Evolutionary conservation across 768 basidiomycete species (phyloP).

Genomic region (Astraeus odoratus): DNA sequence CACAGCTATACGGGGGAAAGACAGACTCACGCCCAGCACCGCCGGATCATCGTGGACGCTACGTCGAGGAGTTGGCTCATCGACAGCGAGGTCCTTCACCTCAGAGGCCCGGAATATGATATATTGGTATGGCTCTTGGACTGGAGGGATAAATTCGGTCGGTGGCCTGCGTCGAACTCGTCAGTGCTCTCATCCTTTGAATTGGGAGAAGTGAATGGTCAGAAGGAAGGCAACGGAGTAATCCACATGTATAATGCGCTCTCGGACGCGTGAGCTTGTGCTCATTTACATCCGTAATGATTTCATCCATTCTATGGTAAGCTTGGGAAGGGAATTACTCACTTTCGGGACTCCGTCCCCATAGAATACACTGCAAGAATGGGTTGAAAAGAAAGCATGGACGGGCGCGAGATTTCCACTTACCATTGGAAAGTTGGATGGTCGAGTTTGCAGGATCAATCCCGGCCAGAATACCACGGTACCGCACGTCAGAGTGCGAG

Average conservation of each 20-base stretch:
- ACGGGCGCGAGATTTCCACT: slow-evolving; percentile 3
- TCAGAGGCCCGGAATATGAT: slow-evolving; percentile 90
- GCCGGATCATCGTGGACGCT: slow-evolving; percentile 82
- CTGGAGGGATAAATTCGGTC: slow-evolving; percentile 75
- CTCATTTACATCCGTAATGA: slow-evolving; percentile 36
- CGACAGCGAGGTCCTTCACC: slow-evolving; percentile 84
- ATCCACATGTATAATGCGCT: slow-evolving; percentile 50
- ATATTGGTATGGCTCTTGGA: slow-evolving; percentile 78
- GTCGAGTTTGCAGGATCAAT: slow-evolving; percentile 83
- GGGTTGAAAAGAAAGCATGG: not conserved
- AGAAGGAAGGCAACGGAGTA: slow-evolving; percentile 63
- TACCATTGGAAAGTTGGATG: slow-evolving; percentile 84
- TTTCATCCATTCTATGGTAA: slow-evolving; percentile 26
- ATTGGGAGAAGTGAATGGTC: slow-evolving; percentile 19
- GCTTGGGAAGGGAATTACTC: slow-evolving; percentile 20
- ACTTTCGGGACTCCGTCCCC: slow-evolving; percentile 84
- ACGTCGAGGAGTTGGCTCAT: slow-evolving; percentile 51
- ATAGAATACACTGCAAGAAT: slow-evolving; percentile 60
- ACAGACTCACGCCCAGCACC: slow-evolving; percentile 62
- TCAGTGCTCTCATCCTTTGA: slow-evolving; percentile 21
- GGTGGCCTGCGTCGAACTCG: slow-evolving; percentile 49
- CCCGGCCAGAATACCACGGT: slow-evolving; percentile 80
- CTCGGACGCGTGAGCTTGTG: slow-evolving; percentile 30
- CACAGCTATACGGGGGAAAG: slow-evolving; percentile 3
- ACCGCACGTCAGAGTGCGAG: slow-evolving; percentile 87